Conservation (phyloP, 805 yeast species). For the Starmerella stigmatis region DNA sequence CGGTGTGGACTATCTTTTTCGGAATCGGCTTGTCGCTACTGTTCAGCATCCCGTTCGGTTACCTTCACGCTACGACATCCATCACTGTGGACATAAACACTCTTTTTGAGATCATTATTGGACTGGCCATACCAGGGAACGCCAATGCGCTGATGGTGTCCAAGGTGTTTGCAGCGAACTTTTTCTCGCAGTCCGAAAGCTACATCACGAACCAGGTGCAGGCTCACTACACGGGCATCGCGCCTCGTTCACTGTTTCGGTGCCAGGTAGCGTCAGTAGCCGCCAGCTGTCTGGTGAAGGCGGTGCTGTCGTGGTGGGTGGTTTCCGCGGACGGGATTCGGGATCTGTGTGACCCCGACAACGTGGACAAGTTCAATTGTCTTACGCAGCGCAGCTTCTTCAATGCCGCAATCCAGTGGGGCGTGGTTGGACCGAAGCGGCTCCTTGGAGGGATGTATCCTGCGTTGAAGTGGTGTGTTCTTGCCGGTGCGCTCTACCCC, state of each 20-base stretch:
- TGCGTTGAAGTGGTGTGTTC: slow-evolving; percentile 51
- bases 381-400: slow-evolving; percentile 35
- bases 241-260: slow-evolving; percentile 37
- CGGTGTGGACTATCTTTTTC: slow-evolving; percentile 51
- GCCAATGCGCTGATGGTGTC: slow-evolving; percentile 53
- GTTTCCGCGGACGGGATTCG: slow-evolving; percentile 31
- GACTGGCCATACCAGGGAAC: slow-evolving; percentile 55
- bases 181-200: slow-evolving; percentile 50
- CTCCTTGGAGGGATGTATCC: slow-evolving; percentile 46
- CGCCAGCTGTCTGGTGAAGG: slow-evolving; percentile 34
- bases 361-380: slow-evolving; percentile 37
- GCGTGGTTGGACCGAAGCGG: slow-evolving; percentile 50
- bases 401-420: slow-evolving; percentile 47
- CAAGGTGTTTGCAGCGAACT: slow-evolving; percentile 51
- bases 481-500: slow-evolving; percentile 38
- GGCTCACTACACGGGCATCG: slow-evolving; percentile 34
- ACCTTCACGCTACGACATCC: slow-evolving; percentile 53
- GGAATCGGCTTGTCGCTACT: slow-evolving; percentile 44
- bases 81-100: slow-evolving; percentile 50
- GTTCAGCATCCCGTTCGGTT: slow-evolving; percentile 54
- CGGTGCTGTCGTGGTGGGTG: slow-evolving; percentile 37
- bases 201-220: slow-evolving; percentile 49
- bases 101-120: slow-evolving; percentile 52
- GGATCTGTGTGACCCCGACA: slow-evolving; percentile 37
- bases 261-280: slow-evolving; percentile 35